These are phyloP conservation scores for Thermothelomyces thermophilus DNA, from an alignment of 2,329 filamentous ascomycete species.

Conservation along the genomic window DNA sequence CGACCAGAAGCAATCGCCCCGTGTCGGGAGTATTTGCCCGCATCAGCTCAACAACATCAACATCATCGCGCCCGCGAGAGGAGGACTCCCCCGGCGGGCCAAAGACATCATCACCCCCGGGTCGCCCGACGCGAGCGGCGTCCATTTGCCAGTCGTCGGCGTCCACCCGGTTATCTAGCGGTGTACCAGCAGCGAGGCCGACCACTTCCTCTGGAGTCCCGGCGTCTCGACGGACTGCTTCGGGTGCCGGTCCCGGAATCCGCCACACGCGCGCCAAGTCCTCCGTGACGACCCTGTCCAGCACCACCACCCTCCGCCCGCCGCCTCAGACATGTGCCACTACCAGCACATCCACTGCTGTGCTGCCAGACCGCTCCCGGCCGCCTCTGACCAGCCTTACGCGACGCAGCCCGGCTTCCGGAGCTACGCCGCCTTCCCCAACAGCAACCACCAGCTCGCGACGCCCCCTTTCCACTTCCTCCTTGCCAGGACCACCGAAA, in stretches of 20 bases:
- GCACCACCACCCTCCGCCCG: slow-evolving; percentile 36
- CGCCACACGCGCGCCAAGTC: slow-evolving; percentile 37
- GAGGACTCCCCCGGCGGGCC: background rate
- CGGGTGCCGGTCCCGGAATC: slow-evolving; percentile 8
- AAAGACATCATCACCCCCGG: background rate
- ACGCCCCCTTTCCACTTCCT: slow-evolving; percentile 2
- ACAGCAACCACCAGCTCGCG: background rate
- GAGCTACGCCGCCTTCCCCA: slow-evolving; percentile 7
- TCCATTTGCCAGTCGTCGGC: slow-evolving; percentile 11
- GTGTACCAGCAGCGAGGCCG: slow-evolving; percentile 11
- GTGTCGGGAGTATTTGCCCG: slow-evolving; percentile 23
- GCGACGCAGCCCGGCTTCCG: background rate
- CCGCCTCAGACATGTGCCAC: slow-evolving; percentile 18
- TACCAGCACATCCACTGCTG: slow-evolving; percentile 13
- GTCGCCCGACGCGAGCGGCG: slow-evolving; percentile 2
- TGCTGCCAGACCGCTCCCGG: slow-evolving; percentile 15
- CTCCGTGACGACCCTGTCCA: slow-evolving; percentile 34
- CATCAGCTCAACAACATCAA: slow-evolving; percentile 9
- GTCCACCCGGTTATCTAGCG: slow-evolving; percentile 3
- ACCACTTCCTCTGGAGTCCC: slow-evolving; percentile 28
- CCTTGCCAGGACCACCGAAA: slow-evolving; percentile 1
- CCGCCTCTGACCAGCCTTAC: slow-evolving; percentile 15
- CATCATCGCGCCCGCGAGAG: slow-evolving; percentile 7
- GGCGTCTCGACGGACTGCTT: slow-evolving; percentile 5
- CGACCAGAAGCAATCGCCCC: slow-evolving; percentile 18